phyloP scores from a whole-genome alignment of 2,329 filamentous ascomycete genomes.

The Fusarium buxicola region DNA sequence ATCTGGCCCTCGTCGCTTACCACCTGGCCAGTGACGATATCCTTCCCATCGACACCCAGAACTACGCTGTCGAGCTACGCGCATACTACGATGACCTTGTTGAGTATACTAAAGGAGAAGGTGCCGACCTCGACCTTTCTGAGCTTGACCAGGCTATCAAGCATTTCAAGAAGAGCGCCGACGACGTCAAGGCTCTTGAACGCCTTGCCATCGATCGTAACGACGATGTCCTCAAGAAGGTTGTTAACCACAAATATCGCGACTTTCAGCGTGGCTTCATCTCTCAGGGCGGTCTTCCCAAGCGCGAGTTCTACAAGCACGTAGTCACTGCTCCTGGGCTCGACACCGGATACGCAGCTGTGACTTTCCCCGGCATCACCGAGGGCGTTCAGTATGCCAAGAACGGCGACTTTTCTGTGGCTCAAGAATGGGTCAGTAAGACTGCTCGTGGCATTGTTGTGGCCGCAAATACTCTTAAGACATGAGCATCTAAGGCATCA shows the following conservation, averaged over 20 bases:
- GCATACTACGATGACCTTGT: conserved; percentile 54
- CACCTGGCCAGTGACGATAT: conserved; percentile 53
- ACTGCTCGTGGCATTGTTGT: conserved; percentile 50
- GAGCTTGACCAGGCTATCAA: conserved; percentile 54
- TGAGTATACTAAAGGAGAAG: conserved; percentile 48
- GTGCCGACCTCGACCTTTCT: conserved; percentile 52
- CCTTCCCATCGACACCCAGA: conserved; percentile 55
- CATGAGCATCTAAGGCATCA: neutral
- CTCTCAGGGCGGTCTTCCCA: conserved; percentile 59
- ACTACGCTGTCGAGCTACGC: conserved; percentile 55
- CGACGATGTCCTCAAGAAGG: conserved; percentile 47
- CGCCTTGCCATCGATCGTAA: conserved; percentile 44
- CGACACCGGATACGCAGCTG: conserved; percentile 59
- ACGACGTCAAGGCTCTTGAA: conserved; percentile 50
- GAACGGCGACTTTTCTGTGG: conserved; percentile 41
- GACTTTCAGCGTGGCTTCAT: conserved; percentile 63
- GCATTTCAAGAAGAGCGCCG: conserved; percentile 49
- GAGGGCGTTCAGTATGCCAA: conserved; percentile 70
- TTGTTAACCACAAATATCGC: conserved; percentile 60
- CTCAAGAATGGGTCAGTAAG: conserved; percentile 52
- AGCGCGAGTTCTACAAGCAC: conserved; percentile 59
- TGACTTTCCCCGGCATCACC: conserved; percentile 68
- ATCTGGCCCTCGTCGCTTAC: conserved; percentile 54
- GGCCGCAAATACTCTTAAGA: conserved; percentile 51
- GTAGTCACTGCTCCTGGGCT: conserved; percentile 61